These are phyloP conservation scores for Picea engelmannii DNA, from an alignment of 83 land plant genomes.

Conservation along the genomic window DNA sequence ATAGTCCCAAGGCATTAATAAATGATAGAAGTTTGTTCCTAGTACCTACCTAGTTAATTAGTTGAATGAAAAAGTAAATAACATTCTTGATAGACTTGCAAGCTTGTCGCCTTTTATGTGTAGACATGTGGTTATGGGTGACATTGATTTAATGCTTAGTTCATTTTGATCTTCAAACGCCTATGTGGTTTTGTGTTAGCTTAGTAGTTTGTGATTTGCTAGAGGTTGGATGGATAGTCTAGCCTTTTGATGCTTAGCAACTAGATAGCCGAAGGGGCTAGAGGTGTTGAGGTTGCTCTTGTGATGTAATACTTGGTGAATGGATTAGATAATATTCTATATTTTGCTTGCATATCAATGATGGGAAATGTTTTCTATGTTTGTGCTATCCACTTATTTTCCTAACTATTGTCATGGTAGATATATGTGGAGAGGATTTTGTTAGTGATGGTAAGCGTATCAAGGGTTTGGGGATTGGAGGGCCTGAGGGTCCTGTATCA, in stretches of 20 bases:
- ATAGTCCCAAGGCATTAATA: conserved; percentile 15
- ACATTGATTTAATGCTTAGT: no score
- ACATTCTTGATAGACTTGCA: background rate
- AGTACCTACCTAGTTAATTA: background rate
- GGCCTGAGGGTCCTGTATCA: conserved; percentile 85
- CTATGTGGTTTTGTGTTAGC: no score
- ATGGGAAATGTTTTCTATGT: background rate
- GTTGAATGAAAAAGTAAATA: background rate
- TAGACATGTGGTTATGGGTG: no score
- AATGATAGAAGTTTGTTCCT: background rate
- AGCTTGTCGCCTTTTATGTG: no score
- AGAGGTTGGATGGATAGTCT: background rate
- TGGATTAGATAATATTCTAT: background rate
- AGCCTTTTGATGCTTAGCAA: background rate
- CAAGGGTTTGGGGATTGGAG: conserved; percentile 87
- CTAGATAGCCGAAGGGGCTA: background rate
- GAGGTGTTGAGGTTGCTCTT: background rate
- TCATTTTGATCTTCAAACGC: no score
- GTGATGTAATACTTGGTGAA: background rate
- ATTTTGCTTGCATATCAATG: background rate
- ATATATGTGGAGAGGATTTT: conserved; percentile 4
- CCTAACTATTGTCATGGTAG: background rate
- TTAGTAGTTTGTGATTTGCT: no score
- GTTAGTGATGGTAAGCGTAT: conserved; percentile 38
- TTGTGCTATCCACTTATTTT: background rate